Percentiles rank a stretch among this genome's conserved stretches.
phyloP scores from a whole-genome alignment of 2,329 filamentous ascomycete genomes.

The Xylariomycetidae sp. region DNA sequence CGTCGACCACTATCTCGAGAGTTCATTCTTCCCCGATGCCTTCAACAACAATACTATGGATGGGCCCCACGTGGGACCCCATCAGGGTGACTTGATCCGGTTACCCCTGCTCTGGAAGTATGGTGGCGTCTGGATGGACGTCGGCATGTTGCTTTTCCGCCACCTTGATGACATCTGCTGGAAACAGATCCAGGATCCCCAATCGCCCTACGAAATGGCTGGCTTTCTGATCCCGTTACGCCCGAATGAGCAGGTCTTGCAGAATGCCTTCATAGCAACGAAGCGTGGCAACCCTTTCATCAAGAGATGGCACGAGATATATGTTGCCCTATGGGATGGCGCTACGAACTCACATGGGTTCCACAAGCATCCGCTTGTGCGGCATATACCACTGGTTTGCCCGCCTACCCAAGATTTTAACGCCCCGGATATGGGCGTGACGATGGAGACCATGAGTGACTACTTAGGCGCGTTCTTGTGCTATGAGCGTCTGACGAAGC shows the following conservation, averaged over 20 bases:
- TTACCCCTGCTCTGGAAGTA: slow-evolving; percentile 33
- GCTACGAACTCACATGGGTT: slow-evolving; percentile 25
- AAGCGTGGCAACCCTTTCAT: slow-evolving; percentile 37
- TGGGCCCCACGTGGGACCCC: slow-evolving; percentile 35
- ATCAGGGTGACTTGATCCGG: slow-evolving; percentile 42
- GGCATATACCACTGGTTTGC: slow-evolving; percentile 20
- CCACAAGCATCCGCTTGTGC: slow-evolving; percentile 26
- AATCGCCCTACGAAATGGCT: slow-evolving; percentile 28
- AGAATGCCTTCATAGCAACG: slow-evolving; percentile 38
- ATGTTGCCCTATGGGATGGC: slow-evolving; percentile 29
- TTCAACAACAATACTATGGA: slow-evolving; percentile 38
- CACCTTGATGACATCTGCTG: slow-evolving; percentile 37
- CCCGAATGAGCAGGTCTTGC: slow-evolving; percentile 18
- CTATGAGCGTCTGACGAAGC: slow-evolving; percentile 27
- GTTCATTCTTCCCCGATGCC: slow-evolving; percentile 31
- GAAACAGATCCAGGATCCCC: slow-evolving; percentile 31
- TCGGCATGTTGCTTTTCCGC: slow-evolving; percentile 34
- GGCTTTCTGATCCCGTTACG: slow-evolving; percentile 23
- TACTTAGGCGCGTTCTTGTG: slow-evolving; percentile 26
- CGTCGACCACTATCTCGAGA: slow-evolving; percentile 28
- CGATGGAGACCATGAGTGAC: slow-evolving; percentile 23
- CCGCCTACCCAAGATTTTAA: slow-evolving; percentile 19
- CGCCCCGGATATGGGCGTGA: slow-evolving; percentile 14
- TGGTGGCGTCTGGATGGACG: slow-evolving; percentile 39
- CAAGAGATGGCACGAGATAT: slow-evolving; percentile 35